Evolutionary conservation across 2,329 filamentous ascomycete species (phyloP).

Genomic region (Trichophyton equinum): DNA sequence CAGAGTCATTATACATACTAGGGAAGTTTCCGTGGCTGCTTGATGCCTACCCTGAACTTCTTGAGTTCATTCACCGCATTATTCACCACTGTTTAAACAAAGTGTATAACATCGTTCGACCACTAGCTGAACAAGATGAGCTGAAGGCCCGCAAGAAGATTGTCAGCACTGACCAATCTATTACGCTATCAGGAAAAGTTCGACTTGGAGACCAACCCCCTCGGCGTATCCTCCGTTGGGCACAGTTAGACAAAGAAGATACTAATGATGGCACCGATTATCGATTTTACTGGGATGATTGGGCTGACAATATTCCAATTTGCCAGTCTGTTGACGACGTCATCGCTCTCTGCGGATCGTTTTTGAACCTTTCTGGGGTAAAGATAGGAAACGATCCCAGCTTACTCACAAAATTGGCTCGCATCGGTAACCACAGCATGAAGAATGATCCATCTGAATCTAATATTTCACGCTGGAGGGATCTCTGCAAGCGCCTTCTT

Average conservation of each 20-base stretch:
- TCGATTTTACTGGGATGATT: conserved; percentile 94
- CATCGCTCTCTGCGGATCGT: conserved; percentile 69
- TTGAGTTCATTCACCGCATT: conserved; percentile 72
- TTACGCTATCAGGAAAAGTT: conserved; percentile 56
- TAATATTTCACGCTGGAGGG: conserved; percentile 70
- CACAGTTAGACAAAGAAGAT: conserved; percentile 65
- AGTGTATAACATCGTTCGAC: conserved; percentile 47
- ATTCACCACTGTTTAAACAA: conserved; percentile 69
- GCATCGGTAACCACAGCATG: conserved; percentile 69
- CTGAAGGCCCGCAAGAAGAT: conserved; percentile 40
- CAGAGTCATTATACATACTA: conserved; percentile 83
- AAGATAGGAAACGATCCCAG: conserved; percentile 75
- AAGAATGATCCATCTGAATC: conserved; percentile 53
- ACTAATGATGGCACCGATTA: conserved; percentile 64
- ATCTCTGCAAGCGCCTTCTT: conserved; percentile 70
- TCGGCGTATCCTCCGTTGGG: conserved; percentile 68
- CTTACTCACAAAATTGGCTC: conserved; percentile 68
- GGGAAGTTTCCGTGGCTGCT: conserved; percentile 88
- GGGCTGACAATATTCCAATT: conserved; percentile 82
- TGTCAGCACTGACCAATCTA: conserved; percentile 50
- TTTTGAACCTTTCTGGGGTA: conserved; percentile 75
- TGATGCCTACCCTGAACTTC: conserved; percentile 69
- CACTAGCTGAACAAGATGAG: conserved; percentile 31
- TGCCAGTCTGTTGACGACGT: conserved; percentile 87
- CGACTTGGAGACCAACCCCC: conserved; percentile 47